Percentiles rank a stretch among this genome's conserved stretches.
Conservation (phyloP, 129 eudicot species). For the Saposhnikovia divaricata region DNA sequence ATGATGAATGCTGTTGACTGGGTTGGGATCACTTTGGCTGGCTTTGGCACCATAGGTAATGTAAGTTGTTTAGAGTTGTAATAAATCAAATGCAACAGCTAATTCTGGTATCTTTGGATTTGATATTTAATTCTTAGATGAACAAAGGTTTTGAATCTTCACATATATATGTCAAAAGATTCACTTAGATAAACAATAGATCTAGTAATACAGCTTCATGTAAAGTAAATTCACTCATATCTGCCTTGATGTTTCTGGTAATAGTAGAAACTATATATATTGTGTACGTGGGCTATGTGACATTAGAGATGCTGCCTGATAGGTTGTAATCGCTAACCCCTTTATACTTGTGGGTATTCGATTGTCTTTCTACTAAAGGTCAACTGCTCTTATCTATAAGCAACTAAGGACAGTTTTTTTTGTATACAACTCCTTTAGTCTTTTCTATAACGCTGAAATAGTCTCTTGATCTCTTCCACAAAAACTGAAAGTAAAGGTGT, state of each 20-base stretch:
- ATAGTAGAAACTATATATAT: not conserved
- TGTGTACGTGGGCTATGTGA: not conserved
- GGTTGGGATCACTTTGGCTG: slow-evolving; percentile 83
- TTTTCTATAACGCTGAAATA: not conserved
- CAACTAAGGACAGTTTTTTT: not conserved
- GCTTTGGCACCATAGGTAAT: slow-evolving; percentile 98
- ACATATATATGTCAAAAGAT: not conserved
- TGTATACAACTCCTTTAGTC: not conserved
- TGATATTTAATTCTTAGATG: not conserved
- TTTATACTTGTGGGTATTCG: not conserved
- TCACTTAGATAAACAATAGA: not conserved
- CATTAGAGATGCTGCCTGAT: not conserved
- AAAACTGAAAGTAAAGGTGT: not conserved
- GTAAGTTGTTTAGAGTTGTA: slow-evolving; percentile 30
- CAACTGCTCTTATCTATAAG: not conserved
- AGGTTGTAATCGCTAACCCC: not conserved
- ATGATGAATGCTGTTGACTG: slow-evolving; percentile 91
- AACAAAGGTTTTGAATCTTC: not conserved
- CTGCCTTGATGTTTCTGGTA: not conserved
- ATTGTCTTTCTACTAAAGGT: too few species aligned
- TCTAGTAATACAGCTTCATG: not conserved
- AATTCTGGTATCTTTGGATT: not conserved
- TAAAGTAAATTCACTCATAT: not conserved
- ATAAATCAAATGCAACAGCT: not conserved
- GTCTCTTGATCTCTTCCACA: not conserved